Base-by-base conservation (phyloP, 129 eudicot genomes). In the Flaveria robusta region DNA sequence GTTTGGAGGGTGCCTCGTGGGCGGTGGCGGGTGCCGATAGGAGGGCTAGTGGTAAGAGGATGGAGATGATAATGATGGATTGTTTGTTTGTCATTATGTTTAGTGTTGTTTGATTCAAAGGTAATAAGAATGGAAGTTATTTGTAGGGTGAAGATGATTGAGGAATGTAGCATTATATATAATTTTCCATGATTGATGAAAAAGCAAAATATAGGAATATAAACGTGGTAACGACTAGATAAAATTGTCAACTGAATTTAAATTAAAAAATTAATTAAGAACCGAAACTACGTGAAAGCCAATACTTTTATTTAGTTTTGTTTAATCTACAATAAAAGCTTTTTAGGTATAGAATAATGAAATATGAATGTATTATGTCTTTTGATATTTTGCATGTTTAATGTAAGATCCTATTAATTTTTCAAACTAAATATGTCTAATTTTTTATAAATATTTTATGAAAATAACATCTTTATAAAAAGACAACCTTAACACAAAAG, bases 201-300 rank as follows among this genome's bases (percentile, higher is more conserved):
- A 29, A 22, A 58, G 34, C 49, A 51, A 39, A 29, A n/a, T 63
- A 31, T 14, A 63, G 2, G 52, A 13, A 16, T 72, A 52, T 7
- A 16, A 79, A 87, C 89, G 91, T 89, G 91, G 79, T 86, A 41
- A 74, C 88, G 26, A 86, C 92, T 83, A 81, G 39, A 46, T 26
- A 66, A 15, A 23, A 7, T 37, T 55, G 1, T 68, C 15, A 70
- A 49, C 52, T n/a, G 16, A 23, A 49, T 60, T 49, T 37, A 39
- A 37, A 51, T 19, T 14, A 58, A 46, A 43, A 0, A 27, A 6
- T 43, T 9, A 43, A 13, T 41, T 15, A 26, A 68, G 39, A 69
- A 42, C n/a, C 41, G 31, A 69, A 64, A 54, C 70, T 63, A 82
- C 82, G 85, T 76, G 85, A 75, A 68, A 74, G 80, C 55, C 84